Evolutionary conservation across 2,329 filamentous ascomycete genomes (phyloP).

Genomic region (Fusarium nisikadoi): DNA sequence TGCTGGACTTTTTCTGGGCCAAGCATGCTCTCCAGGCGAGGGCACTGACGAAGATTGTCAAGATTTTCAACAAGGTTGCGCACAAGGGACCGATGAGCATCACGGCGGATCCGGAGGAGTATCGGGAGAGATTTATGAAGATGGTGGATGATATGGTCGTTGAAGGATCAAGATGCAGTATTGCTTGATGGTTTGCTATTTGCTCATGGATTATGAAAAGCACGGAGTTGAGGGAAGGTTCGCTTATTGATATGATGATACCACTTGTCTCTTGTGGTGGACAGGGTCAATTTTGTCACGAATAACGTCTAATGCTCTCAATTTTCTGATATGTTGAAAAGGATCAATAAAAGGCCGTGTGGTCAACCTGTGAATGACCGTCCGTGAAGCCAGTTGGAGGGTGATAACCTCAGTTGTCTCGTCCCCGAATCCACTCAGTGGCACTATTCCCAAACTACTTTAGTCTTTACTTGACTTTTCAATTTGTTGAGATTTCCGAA

Average conservation of each 20-base stretch:
- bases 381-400: neutral
- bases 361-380: neutral
- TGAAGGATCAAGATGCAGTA: slow-evolving; percentile 41
- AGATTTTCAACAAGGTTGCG: slow-evolving; percentile 70
- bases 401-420: neutral
- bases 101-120: slow-evolving; percentile 75
- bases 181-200: neutral
- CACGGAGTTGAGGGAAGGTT: neutral
- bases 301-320: neutral
- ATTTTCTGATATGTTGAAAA: neutral
- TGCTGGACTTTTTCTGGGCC: slow-evolving; percentile 84
- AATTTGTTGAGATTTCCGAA: accelerated
- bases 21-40: slow-evolving; percentile 75
- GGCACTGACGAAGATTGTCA: slow-evolving; percentile 73
- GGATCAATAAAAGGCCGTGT: accelerated
- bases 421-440: neutral
- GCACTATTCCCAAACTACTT: neutral
- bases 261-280: neutral
- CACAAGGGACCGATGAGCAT: slow-evolving; percentile 78
- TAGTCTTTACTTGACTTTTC: neutral
- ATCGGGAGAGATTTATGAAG: slow-evolving; percentile 64
- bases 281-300: neutral
- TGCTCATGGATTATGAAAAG: neutral
- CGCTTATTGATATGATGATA: neutral
- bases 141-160: slow-evolving; percentile 59